phyloP scores from a whole-genome alignment of 805 yeast genomes.

The Candida caryicola region DNA sequence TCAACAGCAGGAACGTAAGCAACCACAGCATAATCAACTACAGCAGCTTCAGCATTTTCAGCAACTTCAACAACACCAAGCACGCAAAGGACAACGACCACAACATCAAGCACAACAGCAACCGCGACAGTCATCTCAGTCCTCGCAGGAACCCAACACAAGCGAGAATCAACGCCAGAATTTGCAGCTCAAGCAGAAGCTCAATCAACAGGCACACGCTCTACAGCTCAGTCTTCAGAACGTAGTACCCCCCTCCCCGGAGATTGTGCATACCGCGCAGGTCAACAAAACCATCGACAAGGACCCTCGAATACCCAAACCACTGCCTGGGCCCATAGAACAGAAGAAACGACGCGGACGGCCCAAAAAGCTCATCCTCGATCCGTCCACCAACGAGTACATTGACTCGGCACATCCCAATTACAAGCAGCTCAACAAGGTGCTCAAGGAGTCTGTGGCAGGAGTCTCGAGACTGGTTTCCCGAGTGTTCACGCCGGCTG shows the following conservation, averaged over 20 bases:
- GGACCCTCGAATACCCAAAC: no score
- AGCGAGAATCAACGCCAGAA: neutral
- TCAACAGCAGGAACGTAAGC: slow-evolving; percentile 1
- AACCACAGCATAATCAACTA: slow-evolving; percentile 7
- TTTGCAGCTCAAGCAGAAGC: neutral
- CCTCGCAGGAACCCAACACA: no score
- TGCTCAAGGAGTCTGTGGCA: slow-evolving; percentile 15
- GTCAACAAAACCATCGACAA: no score
- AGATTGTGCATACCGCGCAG: no score
- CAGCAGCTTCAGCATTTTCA: slow-evolving; percentile 8
- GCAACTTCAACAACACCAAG: slow-evolving; percentile 16
- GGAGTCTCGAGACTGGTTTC: slow-evolving; percentile 1
- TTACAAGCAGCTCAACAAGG: slow-evolving; percentile 37
- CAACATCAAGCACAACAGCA: slow-evolving; percentile 8
- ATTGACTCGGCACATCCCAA: slow-evolving; percentile 42
- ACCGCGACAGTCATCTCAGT: no score
- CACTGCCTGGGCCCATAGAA: no score
- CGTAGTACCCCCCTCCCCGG: no score
- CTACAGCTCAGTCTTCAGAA: no score
- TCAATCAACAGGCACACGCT: no score
- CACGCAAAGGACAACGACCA: slow-evolving; percentile 11
- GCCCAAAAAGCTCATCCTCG: slow-evolving; percentile 40
- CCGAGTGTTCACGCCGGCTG: slow-evolving; percentile 3
- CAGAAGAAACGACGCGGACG: slow-evolving; percentile 40
- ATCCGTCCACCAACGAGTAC: slow-evolving; percentile 40